Evolutionary conservation across 1,284 basidiomycete species (phyloP).

Genomic region (Microbotryum lychnidis-dioicae): DNA sequence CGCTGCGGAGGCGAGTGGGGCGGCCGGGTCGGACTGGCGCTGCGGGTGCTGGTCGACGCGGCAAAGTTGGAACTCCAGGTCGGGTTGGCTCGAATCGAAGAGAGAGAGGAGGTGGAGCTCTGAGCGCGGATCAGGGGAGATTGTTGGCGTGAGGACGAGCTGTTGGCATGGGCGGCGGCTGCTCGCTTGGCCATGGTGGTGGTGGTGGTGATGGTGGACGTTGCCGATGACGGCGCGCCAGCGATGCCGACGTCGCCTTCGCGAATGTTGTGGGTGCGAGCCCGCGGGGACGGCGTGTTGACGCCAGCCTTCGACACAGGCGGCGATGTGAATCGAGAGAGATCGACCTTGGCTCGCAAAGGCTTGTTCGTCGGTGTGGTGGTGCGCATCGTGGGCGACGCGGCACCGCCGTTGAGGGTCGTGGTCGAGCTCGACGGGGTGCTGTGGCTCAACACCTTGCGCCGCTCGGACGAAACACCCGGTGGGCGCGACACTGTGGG

Average conservation of each 20-base stretch:
- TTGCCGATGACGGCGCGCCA: constrained; percentile 1
- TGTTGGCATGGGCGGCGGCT: not conserved
- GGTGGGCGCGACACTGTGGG: constrained; percentile 14
- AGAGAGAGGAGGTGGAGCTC: constrained; percentile 3
- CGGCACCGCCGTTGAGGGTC: not conserved
- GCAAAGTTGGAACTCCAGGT: constrained; percentile 3
- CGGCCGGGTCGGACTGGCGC: not conserved
- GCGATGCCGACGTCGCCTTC: not conserved
- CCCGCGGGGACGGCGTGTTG: not conserved
- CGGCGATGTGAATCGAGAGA: not conserved
- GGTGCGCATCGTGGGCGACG: constrained; percentile 1
- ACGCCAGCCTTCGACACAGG: not conserved
- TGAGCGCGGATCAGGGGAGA: constrained; percentile 3
- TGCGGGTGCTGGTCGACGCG: not conserved
- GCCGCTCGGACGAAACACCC: constrained; percentile 2
- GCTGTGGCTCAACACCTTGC: constrained; percentile 10
- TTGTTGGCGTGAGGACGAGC: not conserved
- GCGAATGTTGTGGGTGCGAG: not conserved
- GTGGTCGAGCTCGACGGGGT: not conserved
- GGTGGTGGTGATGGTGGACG: constrained; percentile 3
- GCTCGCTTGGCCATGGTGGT: not conserved
- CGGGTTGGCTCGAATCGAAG: constrained; percentile 1
- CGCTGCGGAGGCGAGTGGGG: not conserved
- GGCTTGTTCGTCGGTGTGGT: constrained; percentile 2
- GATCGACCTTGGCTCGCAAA: constrained; percentile 17